Conservation (phyloP, 495 filamentous ascomycete species). For the Penicillium canariense region DNA sequence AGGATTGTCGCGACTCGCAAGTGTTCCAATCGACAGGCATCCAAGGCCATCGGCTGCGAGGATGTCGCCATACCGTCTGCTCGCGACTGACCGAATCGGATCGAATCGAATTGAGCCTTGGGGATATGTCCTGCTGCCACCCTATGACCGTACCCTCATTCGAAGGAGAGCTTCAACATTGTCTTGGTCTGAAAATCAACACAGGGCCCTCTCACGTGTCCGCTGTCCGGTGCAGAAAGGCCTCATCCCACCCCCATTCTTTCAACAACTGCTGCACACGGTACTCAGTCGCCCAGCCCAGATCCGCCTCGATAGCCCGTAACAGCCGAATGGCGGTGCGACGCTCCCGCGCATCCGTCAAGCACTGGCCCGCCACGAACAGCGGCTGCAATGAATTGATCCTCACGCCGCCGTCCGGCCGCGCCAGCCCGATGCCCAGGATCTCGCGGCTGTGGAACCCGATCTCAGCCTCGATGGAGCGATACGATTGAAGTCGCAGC, state of each 20-base stretch:
- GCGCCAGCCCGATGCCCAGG: constrained; percentile 52
- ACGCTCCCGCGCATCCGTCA: constrained; percentile 50
- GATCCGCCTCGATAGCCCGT: constrained; percentile 55
- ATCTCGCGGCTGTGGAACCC: constrained; percentile 58
- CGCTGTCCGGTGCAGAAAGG: constrained; percentile 6
- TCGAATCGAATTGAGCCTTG: background rate
- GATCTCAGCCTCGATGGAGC: constrained; percentile 51
- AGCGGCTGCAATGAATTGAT: constrained; percentile 61
- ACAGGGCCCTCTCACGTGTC: constrained; percentile 8
- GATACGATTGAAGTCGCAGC: constrained; percentile 52
- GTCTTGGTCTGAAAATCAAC: background rate
- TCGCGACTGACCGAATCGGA: background rate
- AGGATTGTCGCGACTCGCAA: background rate
- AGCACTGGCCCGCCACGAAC: constrained; percentile 60
- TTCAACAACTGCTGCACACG: constrained; percentile 54
- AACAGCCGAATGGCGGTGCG: constrained; percentile 51
- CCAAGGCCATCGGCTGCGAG: background rate
- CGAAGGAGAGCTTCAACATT: background rate
- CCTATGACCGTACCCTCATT: background rate
- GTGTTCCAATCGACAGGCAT: background rate
- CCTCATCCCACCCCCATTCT: constrained; percentile 54
- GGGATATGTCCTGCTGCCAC: background rate
- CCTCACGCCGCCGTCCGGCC: constrained; percentile 53
- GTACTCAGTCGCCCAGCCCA: constrained; percentile 65
- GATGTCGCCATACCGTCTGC: background rate